Base-by-base conservation (phyloP, 2,329 filamentous ascomycete species). In the Tolypocladium ophioglossoides region DNA sequence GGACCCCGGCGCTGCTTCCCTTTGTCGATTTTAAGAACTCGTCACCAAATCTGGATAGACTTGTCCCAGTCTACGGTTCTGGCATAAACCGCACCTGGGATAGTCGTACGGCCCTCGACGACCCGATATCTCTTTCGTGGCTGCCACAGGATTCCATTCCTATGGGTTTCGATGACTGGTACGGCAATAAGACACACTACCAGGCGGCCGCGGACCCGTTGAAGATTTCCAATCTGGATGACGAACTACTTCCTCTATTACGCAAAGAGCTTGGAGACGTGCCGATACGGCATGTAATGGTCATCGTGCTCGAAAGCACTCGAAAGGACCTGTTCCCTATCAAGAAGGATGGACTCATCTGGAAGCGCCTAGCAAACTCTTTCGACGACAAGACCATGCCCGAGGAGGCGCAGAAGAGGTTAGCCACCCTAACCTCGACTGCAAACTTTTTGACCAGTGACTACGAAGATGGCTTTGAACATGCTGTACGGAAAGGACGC, bases 271-370 rank as follows among this genome's bases (percentile, higher is more conserved):
- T 71, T 9, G 35, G 55, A 10, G 59, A 63, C 1, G 62, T 73
- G 8, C 66, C 67, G 11, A 70, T 76, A 54, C 72, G 72, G 50
- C 73, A 76, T 53, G 63, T 76, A 4, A 60, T 76, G 12, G 56
- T 75, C 22, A 54, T 76, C 2, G 67, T 73, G 24, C 62, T 76
- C 2, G 74, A 76, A 54, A 74, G 73, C 49, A 74, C 72, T 0
- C 67, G 74, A 24, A 70, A 70, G 4, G 74, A 76, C 51, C 67
- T 76, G 3, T 76, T 76, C 35, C 74, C 74, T 0, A 58, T 76
- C 30, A 73, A 74, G 39, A 71, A 71, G 54, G 62, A 68, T 3
- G 70, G 69, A 6, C 56, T 71, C 46, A 69, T 74, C 22, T 70
- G 66, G 57, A 62, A 70, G 6, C 67, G 66, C 2, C 64, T 71